Percentiles rank a stretch among this genome's conserved stretches.
Evolutionary conservation across 2,329 filamentous ascomycete species (phyloP).

Genomic region (Didymella lethalis): DNA sequence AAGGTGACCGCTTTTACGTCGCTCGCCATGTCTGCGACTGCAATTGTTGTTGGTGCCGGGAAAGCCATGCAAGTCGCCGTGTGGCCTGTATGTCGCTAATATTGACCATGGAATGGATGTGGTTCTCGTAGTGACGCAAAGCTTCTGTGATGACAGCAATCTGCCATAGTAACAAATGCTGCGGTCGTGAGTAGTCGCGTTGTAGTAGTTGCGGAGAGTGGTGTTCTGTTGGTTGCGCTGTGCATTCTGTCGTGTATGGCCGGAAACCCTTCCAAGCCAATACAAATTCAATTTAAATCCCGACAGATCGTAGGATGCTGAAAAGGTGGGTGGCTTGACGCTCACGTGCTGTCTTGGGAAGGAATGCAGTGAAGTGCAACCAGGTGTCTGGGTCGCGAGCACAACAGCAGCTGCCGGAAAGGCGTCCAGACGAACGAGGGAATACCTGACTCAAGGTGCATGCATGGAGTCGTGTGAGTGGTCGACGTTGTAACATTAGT

Average conservation of each 20-base stretch:
- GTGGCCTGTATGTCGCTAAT: constrained; percentile 9
- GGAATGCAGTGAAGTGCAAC: constrained; percentile 4
- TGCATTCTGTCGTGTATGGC: not conserved
- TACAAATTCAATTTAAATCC: not conserved
- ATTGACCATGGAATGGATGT: not conserved
- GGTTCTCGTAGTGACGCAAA: not conserved
- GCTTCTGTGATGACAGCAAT: not conserved
- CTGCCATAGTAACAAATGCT: not conserved
- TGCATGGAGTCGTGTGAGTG: not conserved
- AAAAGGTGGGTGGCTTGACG: not conserved
- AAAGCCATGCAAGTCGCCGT: not conserved
- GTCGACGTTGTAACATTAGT: constrained; percentile 16
- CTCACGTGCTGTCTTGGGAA: constrained; percentile 7
- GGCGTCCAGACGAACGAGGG: not conserved
- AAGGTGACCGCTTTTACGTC: not conserved
- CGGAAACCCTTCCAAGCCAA: not conserved
- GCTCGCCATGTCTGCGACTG: constrained; percentile 4
- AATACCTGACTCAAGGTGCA: not conserved
- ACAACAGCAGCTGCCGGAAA: constrained; percentile 7
- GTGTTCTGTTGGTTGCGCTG: not conserved
- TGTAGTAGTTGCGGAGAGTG: not conserved
- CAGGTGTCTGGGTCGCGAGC: constrained; percentile 12
- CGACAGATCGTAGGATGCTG: not conserved
- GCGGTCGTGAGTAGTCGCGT: not conserved
- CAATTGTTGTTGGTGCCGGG: constrained; percentile 3